Conservation (phyloP, 1,284 basidiomycete genomes). For the Austroboletus novae-zelandiae region DNA sequence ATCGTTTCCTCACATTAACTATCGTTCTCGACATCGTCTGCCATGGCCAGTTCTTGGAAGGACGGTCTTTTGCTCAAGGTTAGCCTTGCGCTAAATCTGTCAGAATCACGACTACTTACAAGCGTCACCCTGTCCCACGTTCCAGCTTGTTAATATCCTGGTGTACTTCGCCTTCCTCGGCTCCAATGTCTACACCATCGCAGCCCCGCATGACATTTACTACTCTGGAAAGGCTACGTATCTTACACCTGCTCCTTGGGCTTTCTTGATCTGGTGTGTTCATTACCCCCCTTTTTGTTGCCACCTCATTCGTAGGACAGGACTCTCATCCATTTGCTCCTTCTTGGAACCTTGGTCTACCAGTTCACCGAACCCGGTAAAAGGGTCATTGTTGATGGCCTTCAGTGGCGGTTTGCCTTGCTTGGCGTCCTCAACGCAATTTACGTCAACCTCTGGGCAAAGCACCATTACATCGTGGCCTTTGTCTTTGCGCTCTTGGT, state of each 20-base stretch:
- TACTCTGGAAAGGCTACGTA: conserved; percentile 78
- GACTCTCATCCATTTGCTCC: conserved; percentile 82
- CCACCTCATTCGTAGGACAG: conserved; percentile 35
- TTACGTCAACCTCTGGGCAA: conserved; percentile 81
- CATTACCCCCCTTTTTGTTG: conserved; percentile 13
- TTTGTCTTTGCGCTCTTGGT: conserved; percentile 88
- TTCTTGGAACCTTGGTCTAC: conserved; percentile 87
- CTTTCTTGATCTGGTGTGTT: conserved; percentile 75
- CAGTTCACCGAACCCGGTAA: conserved; percentile 87
- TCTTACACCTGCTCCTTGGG: conserved; percentile 86
- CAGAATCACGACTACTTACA: not conserved
- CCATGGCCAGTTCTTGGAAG: conserved; percentile 63
- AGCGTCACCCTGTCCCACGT: conserved; percentile 23
- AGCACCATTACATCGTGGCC: conserved; percentile 70
- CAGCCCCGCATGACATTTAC: conserved; percentile 69
- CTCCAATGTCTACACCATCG: conserved; percentile 83
- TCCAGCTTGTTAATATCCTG: conserved; percentile 73
- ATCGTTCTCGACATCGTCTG: conserved; percentile 10
- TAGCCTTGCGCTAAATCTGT: conserved; percentile 10
- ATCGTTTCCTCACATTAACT: conserved; percentile 1
- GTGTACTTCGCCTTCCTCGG: conserved; percentile 83
- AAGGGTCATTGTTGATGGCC: conserved; percentile 76
- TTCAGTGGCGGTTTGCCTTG: conserved; percentile 87
- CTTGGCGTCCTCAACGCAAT: conserved; percentile 81
- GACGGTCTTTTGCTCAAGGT: conserved; percentile 82